Evolutionary conservation across 257 asterid species (phyloP).

Genomic region (Solanum chaucha): DNA sequence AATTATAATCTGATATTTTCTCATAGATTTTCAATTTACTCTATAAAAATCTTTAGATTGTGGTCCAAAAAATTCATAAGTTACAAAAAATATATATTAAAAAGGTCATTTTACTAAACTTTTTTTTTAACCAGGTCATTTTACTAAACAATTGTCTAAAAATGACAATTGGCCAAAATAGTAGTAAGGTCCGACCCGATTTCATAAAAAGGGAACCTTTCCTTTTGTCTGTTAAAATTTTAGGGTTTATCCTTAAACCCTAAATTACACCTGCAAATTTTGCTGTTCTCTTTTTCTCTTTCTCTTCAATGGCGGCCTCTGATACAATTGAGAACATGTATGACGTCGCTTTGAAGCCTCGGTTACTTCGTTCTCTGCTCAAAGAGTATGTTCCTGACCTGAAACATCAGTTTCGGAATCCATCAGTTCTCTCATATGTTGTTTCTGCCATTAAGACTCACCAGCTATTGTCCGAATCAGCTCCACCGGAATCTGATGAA

Average conservation of each 20-base stretch:
- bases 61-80: not conserved
- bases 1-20: not conserved
- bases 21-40: not conserved
- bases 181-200: not conserved
- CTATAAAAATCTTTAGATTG: not conserved
- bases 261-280: not conserved
- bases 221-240: not conserved
- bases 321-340: slow-evolving; percentile 16
- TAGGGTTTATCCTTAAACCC: slow-evolving; percentile 27
- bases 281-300: not conserved
- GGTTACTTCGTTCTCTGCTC: slow-evolving; percentile 52
- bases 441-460: slow-evolving; percentile 49
- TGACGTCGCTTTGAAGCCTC: slow-evolving; percentile 46
- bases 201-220: not conserved
- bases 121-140: not conserved
- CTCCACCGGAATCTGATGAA: slow-evolving; percentile 15
- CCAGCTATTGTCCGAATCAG: slow-evolving; percentile 45
- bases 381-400: slow-evolving; percentile 66
- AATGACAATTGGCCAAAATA: not conserved
- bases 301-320: slow-evolving; percentile 36
- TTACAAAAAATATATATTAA: not conserved
- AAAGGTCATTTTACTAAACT: not conserved
- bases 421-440: slow-evolving; percentile 52
- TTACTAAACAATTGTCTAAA: not conserved
- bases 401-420: slow-evolving; percentile 46